Base-by-base conservation (phyloP, 306 rosid species). In the Cucurbita moschata region DNA sequence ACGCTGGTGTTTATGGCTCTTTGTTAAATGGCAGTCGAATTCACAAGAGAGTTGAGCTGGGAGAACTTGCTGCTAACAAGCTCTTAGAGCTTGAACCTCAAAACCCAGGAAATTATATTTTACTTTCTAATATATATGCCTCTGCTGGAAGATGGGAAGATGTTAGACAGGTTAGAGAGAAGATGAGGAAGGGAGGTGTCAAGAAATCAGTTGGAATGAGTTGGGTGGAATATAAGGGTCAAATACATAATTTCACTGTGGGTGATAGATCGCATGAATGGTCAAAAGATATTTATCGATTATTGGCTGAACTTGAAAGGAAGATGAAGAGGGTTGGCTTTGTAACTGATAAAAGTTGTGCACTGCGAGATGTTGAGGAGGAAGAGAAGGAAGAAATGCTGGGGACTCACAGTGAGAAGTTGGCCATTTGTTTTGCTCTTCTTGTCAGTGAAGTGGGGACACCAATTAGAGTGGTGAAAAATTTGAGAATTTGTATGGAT, bases 1-100 rank as follows among this genome's bases (percentile, higher is more conserved):
- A 89, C 75, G 96, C 84, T 15, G 91, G 91, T 78, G 83, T 87
- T 81, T 87, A 83, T 75, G 91, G 89, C 56, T 87, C 91, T 62
- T 82, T 89, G 71, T 73, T 85, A 83, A 85, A 82, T 76, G 91
- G 89, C 47, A 85, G 87, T 74, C 62, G 84, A 54, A 82, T 89
- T 76, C 87, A 89, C 75, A 89, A 79, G 77, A 70, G 21, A 74
- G 80, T 89, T 6, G 77, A 82, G 73, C 79, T 86, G 1, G 96
- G 91, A 71, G 96, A 87, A 76, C 76, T 79, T 59, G 88, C 86
- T 42, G 91, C 96, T 47, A 80, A 72, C 21, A 82, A 87, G 73
- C 85, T 86, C 76, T 85, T 83, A 78, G 84, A 83, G 81, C 80
- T 83, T 63, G 88, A 89, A 73, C 89, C 96, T 73, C 71, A 62